Evolutionary conservation across 495 filamentous ascomycete species (phyloP).

Genomic region (Sordaria brevicollis): DNA sequence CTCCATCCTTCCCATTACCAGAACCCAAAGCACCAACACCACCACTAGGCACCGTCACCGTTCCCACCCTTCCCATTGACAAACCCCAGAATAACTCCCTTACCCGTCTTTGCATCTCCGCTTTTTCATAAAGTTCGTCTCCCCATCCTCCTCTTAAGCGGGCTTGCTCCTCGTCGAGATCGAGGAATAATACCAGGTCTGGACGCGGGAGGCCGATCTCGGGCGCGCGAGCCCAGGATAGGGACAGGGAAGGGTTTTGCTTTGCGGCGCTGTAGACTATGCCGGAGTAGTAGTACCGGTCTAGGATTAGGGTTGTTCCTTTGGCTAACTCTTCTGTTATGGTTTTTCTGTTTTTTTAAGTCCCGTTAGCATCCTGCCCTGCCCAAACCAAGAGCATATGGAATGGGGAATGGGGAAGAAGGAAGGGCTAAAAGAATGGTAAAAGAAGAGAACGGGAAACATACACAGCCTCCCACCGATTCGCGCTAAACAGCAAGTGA

Average conservation of each 20-base stretch:
- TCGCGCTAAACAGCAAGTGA: conserved; percentile 90
- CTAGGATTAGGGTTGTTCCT: conserved; percentile 71
- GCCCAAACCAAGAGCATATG: too few relatives aligned
- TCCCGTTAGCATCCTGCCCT: neutral
- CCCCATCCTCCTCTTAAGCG: conserved; percentile 75
- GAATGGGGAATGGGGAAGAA: too few relatives aligned
- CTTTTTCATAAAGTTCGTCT: conserved; percentile 78
- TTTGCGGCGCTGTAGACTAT: conserved; percentile 96
- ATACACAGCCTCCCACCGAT: conserved; percentile 81
- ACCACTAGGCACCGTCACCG: conserved; percentile 5
- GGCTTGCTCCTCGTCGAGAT: conserved; percentile 63
- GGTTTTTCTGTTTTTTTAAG: conserved; percentile 29
- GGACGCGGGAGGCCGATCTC: conserved; percentile 83
- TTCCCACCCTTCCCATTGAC: conserved; percentile 34
- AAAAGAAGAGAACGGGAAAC: conserved; percentile 11
- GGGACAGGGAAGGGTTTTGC: conserved; percentile 51
- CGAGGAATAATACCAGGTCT: conserved; percentile 79
- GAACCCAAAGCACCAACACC: neutral
- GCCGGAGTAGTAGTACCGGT: conserved; percentile 90
- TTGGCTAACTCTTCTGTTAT: conserved; percentile 50
- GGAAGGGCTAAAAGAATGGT: neutral
- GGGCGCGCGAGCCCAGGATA: conserved; percentile 71
- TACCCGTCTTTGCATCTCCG: conserved; percentile 72
- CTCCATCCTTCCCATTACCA: neutral
- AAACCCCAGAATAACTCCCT: conserved; percentile 58